Evolutionary conservation across 1,139 yeast species (phyloP).

Genomic region (Nadsonia starkeyi-henricii): DNA sequence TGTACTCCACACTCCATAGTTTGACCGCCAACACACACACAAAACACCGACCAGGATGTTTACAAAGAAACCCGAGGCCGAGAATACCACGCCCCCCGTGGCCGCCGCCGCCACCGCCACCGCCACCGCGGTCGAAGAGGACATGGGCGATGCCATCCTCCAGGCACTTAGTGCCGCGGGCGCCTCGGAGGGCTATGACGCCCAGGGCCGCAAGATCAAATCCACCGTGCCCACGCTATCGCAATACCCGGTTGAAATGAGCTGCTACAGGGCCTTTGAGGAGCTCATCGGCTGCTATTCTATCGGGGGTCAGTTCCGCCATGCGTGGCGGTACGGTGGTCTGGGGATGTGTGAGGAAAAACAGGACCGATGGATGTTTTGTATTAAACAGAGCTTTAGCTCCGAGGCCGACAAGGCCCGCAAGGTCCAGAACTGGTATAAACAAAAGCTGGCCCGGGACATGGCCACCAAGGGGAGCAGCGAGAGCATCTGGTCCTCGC

Average conservation of each 20-base stretch:
- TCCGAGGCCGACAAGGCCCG: constrained; percentile 35
- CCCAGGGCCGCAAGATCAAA: neutral
- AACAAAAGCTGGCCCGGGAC: constrained; percentile 40
- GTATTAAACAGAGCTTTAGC: constrained; percentile 43
- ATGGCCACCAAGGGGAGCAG: constrained; percentile 49
- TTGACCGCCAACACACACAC: neutral
- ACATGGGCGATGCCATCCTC: neutral
- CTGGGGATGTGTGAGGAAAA: constrained; percentile 58
- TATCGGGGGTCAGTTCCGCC: constrained; percentile 73
- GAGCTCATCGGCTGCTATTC: constrained; percentile 78
- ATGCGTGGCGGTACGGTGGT: constrained; percentile 71
- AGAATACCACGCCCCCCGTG: constrained; percentile 2
- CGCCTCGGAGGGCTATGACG: constrained; percentile 1
- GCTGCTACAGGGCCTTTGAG: constrained; percentile 72
- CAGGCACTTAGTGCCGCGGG: neutral
- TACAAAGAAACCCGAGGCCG: constrained; percentile 4
- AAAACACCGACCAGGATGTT: constrained; percentile 3
- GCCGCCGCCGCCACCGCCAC: neutral
- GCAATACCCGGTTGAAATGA: constrained; percentile 33
- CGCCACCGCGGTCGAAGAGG: neutral
- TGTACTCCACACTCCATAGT: too few relatives aligned
- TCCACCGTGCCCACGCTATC: constrained; percentile 5
- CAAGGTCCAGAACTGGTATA: constrained; percentile 56
- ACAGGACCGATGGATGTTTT: constrained; percentile 67
- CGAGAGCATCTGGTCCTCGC: constrained; percentile 68